phyloP scores from a whole-genome alignment of 345 rosid genomes.

The Arabidopsis suecica region DNA sequence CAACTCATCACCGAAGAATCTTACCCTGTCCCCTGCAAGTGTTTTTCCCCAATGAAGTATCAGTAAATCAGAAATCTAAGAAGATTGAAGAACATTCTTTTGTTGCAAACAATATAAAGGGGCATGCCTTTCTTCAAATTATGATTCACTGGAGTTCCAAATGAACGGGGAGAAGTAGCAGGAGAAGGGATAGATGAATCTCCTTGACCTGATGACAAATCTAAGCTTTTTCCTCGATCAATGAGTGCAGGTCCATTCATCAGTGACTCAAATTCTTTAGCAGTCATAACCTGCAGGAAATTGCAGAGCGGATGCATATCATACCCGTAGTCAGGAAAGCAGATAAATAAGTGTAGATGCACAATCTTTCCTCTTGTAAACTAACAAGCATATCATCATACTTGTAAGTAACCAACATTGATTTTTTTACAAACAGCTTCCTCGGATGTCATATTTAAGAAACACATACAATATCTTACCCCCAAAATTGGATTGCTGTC shows the following conservation, averaged over 20 bases:
- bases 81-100: conserved; percentile 24
- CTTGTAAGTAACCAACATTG: too few relatives aligned
- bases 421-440: too few relatives aligned
- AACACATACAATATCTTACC: conserved; percentile 58
- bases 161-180: conserved; percentile 53
- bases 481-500: conserved; percentile 81
- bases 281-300: conserved; percentile 66
- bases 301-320: background rate
- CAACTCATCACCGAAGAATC: conserved; percentile 54
- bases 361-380: conserved; percentile 1
- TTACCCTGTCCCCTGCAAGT: conserved; percentile 80
- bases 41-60: conserved; percentile 36
- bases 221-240: conserved; percentile 55
- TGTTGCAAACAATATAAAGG: conserved; percentile 26
- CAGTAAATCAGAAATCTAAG: conserved; percentile 34
- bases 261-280: too few relatives aligned
- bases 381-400: background rate
- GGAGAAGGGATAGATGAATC: conserved; percentile 61
- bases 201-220: conserved; percentile 55
- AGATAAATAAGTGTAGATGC: conserved; percentile 8
- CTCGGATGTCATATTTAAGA: too few relatives aligned
- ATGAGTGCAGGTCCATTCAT: conserved; percentile 18
- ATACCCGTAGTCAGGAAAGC: background rate
- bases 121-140: conserved; percentile 69
- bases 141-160: conserved; percentile 44